A percentile compares a stretch with the other conserved stretches of the same genome.
These are phyloP conservation scores for Phascolomyces articulosus DNA, from an alignment of 371 early-diverging fungal genomes.

Conservation along the genomic window DNA sequence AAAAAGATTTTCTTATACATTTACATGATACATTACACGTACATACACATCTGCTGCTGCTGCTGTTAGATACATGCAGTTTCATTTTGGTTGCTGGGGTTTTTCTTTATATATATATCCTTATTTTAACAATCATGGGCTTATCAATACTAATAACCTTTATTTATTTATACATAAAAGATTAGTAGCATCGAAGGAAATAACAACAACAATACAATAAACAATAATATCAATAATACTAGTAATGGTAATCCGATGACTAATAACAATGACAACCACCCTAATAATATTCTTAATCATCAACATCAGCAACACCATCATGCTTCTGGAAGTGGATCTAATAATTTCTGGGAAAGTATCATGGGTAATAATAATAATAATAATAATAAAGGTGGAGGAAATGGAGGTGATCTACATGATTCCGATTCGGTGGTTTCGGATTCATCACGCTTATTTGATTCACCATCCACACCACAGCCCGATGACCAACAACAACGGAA, in stretches of 20 bases:
- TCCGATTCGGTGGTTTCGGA: conserved; percentile 54
- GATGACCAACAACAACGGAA: too few species aligned
- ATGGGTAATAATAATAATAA: too few species aligned
- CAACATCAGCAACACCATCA: not conserved
- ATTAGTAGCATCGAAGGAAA: conserved; percentile 48
- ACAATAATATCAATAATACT: not conserved
- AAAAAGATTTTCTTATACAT: not conserved
- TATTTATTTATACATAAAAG: conserved; percentile 5
- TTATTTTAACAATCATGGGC: too few species aligned
- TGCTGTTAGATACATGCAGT: too few species aligned
- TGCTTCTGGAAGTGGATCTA: too few species aligned
- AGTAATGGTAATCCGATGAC: too few species aligned
- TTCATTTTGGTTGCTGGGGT: too few species aligned
- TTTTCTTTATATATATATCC: too few species aligned
- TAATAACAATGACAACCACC: not conserved
- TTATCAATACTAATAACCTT: not conserved
- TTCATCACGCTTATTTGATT: conserved; percentile 31
- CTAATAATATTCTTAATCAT: too few species aligned
- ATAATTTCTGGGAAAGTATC: conserved; percentile 18
- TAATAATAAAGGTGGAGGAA: too few species aligned
- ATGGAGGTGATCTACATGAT: conserved; percentile 31
- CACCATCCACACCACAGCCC: conserved; percentile 30
- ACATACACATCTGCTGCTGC: too few species aligned
- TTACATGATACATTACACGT: too few species aligned
- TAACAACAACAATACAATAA: conserved; percentile 11